Base-by-base conservation (phyloP, 148 eudicot genomes). In the Rhododendron ovatum region DNA sequence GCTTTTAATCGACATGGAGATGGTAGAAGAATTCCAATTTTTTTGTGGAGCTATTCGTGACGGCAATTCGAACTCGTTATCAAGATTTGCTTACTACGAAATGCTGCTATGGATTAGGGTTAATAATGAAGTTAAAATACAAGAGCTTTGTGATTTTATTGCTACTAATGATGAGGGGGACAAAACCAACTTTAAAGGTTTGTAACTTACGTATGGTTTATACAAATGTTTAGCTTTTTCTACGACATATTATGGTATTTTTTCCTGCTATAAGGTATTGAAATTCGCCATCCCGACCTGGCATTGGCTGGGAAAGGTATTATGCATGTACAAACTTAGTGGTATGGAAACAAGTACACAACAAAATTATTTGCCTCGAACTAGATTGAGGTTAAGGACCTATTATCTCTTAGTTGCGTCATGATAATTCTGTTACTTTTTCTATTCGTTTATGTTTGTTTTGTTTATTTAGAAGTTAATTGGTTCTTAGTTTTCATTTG, bases 11-110 rank as follows among this genome's bases (percentile, higher is more conserved):
- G 96, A 95, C 86, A 89, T 89, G 90, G 92, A 92, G 80, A 83
- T 91, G 96, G 92, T 85, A 69, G 91, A 94, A 3, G 95, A 95
- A 41, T 97, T 95, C 82, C 84, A 84, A 81, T 89, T 90, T 85
- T 93, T 94, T 84, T 84, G 86, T 88, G 92, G 89, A 51, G 85
- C 91, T 63, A 90, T 97, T 80, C 91, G 84, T 82, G 91, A 94
- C 12, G 96, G 91, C 82, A 91, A 91, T 91, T 84, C 91, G 41
- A 84, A 87, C 86, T 92, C 94, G 84, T 83, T 88, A 88, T 87
- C 95, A 84, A 90, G 94, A 81, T 86, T 95, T 84, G 95, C 96
- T 87, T 97, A 95, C 92, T 95, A 95, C 78, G 98, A 95, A 92
- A 95, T 97, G 98, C 84, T 93, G 87, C 93, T 94, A 73, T 93